phyloP scores from a whole-genome alignment of 805 yeast species.

The Starmerella roubikii region DNA sequence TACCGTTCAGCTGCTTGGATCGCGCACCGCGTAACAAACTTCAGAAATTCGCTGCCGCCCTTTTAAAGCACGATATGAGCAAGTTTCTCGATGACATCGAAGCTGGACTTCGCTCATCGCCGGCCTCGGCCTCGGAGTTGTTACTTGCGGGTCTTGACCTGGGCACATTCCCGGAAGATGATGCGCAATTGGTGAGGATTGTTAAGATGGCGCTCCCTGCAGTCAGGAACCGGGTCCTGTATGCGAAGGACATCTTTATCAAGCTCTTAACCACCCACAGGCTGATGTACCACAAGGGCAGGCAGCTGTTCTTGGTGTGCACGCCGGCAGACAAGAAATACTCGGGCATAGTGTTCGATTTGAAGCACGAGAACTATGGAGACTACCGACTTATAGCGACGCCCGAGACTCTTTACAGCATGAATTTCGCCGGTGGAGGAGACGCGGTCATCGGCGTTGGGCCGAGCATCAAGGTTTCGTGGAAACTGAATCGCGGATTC shows the following conservation, averaged over 20 bases:
- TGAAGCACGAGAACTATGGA: not conserved
- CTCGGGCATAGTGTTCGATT: conserved; percentile 8
- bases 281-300: conserved; percentile 8
- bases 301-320: conserved; percentile 10
- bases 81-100: conserved; percentile 4
- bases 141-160: conserved; percentile 3
- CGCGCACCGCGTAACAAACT: not conserved
- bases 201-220: conserved; percentile 6
- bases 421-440: conserved; percentile 12
- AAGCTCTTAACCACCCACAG: conserved; percentile 6
- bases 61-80: not conserved
- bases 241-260: conserved; percentile 7
- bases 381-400: conserved; percentile 1
- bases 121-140: conserved; percentile 1
- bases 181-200: conserved; percentile 3
- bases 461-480: not conserved
- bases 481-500: conserved; percentile 7
- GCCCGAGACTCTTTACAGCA: not conserved
- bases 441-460: conserved; percentile 5
- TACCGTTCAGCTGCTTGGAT: conserved; percentile 4
- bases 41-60: conserved; percentile 1
- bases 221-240: not conserved
- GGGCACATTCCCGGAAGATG: conserved; percentile 4
- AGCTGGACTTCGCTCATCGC: not conserved
- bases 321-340: conserved; percentile 3